phyloP scores from a whole-genome alignment of 306 rosid genomes.

The Castanea mollissima region DNA sequence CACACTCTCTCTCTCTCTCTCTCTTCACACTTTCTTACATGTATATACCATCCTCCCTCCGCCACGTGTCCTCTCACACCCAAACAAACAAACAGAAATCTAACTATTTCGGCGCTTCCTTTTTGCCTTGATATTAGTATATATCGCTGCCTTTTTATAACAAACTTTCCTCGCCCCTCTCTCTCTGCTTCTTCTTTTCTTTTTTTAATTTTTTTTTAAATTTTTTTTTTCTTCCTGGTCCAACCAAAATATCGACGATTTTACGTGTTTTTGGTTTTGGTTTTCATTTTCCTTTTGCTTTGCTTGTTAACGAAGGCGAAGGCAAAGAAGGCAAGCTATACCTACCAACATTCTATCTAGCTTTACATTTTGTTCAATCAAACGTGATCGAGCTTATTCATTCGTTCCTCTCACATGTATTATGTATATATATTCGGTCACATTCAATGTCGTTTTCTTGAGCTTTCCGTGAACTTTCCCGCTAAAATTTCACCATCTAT shows the following conservation, averaged over 20 bases:
- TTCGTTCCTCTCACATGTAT: no score
- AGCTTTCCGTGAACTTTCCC: no score
- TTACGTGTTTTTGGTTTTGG: background rate
- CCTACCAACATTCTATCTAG: background rate
- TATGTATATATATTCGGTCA: no score
- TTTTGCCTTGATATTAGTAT: background rate
- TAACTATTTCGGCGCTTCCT: background rate
- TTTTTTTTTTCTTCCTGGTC: background rate
- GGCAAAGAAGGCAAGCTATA: background rate
- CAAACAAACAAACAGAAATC: background rate
- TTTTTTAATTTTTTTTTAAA: background rate
- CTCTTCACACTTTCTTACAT: background rate
- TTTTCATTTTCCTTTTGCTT: background rate
- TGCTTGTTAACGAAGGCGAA: background rate
- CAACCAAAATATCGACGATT: background rate
- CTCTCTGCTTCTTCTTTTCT: background rate
- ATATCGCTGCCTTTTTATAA: background rate
- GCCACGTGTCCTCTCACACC: conserved; percentile 18
- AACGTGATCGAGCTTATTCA: background rate
- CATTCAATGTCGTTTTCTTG: no score
- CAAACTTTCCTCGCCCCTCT: background rate
- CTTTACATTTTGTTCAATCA: background rate
- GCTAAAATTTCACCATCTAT: no score
- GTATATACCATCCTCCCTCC: background rate
- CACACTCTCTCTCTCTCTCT: background rate